Conservation (phyloP, 192 early-diverging fungal species). For the Entophlyctis helioformis region DNA sequence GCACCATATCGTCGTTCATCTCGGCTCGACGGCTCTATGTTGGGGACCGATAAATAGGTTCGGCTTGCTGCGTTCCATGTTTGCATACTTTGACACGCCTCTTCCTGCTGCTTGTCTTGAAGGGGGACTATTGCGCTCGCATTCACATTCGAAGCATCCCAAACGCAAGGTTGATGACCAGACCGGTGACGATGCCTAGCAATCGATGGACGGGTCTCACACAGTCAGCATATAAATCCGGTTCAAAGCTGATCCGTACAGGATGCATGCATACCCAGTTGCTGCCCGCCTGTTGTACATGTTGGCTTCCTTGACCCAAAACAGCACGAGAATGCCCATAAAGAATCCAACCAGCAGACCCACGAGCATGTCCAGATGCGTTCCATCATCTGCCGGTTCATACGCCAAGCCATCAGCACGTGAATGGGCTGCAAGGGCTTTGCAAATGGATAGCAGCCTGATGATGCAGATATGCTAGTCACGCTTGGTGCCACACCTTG, state of each 20-base stretch:
- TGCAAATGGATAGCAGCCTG: too few species aligned
- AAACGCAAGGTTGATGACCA: conserved; percentile 14
- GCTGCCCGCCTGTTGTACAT: conserved; percentile 17
- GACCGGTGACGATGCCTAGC: conserved; percentile 11
- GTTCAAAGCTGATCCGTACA: background rate
- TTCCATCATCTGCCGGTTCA: conserved; percentile 2
- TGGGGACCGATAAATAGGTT: too few species aligned
- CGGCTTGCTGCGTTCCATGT: too few species aligned
- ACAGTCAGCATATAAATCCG: background rate
- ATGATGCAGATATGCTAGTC: too few species aligned
- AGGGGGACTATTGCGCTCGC: too few species aligned
- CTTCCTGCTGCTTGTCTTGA: too few species aligned
- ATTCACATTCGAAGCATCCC: conserved; percentile 4
- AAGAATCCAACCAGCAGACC: conserved; percentile 18
- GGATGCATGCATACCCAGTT: conserved; percentile 2
- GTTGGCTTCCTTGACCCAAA: conserved; percentile 20
- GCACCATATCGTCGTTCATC: too few species aligned
- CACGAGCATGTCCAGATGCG: conserved; percentile 10
- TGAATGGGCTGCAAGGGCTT: background rate
- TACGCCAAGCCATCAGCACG: background rate
- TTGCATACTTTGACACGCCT: too few species aligned
- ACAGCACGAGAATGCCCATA: conserved; percentile 15
- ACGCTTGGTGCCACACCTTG: too few species aligned
- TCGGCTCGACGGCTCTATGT: too few species aligned
- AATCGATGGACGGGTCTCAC: too few species aligned